These are phyloP conservation scores for Aethionema arabicum DNA, from an alignment of 345 rosid genomes.

Conservation along the genomic window DNA sequence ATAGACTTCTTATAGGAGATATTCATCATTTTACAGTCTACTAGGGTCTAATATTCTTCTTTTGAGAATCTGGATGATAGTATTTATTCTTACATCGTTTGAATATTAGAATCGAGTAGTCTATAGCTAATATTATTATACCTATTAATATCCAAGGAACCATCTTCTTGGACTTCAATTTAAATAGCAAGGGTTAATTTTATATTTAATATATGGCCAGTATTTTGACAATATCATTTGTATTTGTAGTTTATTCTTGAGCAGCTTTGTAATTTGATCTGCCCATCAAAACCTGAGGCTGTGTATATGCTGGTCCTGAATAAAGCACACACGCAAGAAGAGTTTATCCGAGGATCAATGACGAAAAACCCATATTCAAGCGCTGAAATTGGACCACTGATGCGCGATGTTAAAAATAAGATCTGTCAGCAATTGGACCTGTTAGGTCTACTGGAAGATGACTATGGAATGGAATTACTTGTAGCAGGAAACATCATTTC, in stretches of 20 bases:
- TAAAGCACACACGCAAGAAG: conserved; percentile 97
- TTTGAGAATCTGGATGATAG: conserved; percentile 19
- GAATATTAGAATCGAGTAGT: conserved; percentile 11
- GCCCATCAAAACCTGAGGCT: conserved; percentile 95
- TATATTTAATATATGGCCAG: conserved; percentile 4
- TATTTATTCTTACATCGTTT: background rate
- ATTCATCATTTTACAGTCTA: conserved; percentile 11
- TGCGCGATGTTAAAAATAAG: conserved; percentile 99
- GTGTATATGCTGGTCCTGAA: conserved; percentile 83
- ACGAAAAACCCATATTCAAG: conserved; percentile 97
- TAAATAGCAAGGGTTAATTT: conserved; percentile 5
- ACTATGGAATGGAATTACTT: conserved; percentile 92
- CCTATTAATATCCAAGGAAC: conserved; percentile 5
- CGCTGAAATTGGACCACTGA: conserved; percentile 94
- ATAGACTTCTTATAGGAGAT: conserved; percentile 21
- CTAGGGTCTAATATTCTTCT: conserved; percentile 9
- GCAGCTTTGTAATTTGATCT: conserved; percentile 98
- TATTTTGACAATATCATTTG: conserved; percentile 35
- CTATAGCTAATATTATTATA: conserved; percentile 25
- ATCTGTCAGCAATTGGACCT: conserved; percentile 94
- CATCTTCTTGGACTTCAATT: conserved; percentile 26
- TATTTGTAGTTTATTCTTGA: conserved; percentile 87
- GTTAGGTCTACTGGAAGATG: conserved; percentile 88
- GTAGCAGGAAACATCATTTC: conserved; percentile 98
- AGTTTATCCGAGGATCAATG: conserved; percentile 98